Evolutionary conservation across 164 flowering plant species (phyloP).

Genomic region (Tinospora cordifolia): DNA sequence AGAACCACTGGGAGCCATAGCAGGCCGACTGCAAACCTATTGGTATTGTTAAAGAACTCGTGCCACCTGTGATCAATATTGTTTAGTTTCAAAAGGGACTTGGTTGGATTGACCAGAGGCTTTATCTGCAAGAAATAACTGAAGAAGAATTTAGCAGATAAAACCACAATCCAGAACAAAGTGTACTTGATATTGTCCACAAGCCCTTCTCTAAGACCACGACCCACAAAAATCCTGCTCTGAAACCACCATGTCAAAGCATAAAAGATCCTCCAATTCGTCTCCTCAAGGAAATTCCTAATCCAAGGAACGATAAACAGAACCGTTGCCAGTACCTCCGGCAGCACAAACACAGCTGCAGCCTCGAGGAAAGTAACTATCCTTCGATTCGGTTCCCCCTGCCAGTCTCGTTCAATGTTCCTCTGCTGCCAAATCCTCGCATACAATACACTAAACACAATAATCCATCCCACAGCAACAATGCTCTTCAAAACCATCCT

Average conservation of each 20-base stretch:
- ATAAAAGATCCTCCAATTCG: conserved; percentile 55
- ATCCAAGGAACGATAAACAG: conserved; percentile 74
- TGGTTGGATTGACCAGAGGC: conserved; percentile 74
- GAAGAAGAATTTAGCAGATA: conserved; percentile 60
- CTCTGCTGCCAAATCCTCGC: conserved; percentile 62
- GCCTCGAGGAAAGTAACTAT: conserved; percentile 54
- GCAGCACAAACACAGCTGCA: conserved; percentile 49
- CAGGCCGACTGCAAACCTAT: conserved; percentile 46
- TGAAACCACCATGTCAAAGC: conserved; percentile 94
- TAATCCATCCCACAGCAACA: conserved; percentile 58
- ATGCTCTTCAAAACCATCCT: conserved; percentile 75
- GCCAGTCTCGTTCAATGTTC: conserved; percentile 54
- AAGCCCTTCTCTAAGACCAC: conserved; percentile 83
- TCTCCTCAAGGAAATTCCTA: conserved; percentile 59
- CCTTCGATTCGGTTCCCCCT: conserved; percentile 44
- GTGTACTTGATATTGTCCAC: conserved; percentile 64
- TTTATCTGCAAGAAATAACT: conserved; percentile 84
- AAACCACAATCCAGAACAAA: conserved; percentile 61
- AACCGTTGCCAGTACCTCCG: conserved; percentile 65
- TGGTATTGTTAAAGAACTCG: conserved; percentile 61
- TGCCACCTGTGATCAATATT: conserved; percentile 46
- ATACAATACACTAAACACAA: conserved; percentile 65
- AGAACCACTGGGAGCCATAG: conserved; percentile 79
- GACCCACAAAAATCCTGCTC: conserved; percentile 61
- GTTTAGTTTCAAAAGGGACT: conserved; percentile 33